A percentile compares a stretch with the other conserved stretches of the same genome.
Conservation (phyloP, 768 basidiomycete species). For the Pholiota molesta region DNA sequence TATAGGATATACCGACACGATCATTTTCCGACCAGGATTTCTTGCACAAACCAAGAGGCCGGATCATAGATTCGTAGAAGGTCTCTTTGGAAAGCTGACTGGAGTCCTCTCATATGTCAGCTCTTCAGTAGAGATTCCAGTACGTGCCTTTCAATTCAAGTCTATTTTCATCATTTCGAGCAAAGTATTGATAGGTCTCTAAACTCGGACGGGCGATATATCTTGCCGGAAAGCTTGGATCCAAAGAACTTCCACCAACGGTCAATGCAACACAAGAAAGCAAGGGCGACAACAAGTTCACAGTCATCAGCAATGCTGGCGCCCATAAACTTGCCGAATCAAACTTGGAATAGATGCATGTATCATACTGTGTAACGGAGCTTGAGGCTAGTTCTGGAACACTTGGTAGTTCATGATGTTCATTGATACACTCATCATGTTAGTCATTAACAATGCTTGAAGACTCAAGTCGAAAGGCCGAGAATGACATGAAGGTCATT, state of each 20-base stretch:
- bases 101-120: slow-evolving; percentile 40
- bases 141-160: slow-evolving; percentile 23
- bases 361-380: neutral
- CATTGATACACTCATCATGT: neutral
- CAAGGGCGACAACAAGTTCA: slow-evolving; percentile 44
- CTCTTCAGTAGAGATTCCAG: slow-evolving; percentile 46
- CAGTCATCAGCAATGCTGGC: slow-evolving; percentile 58
- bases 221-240: slow-evolving; percentile 58
- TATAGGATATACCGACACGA: slow-evolving; percentile 71
- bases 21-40: slow-evolving; percentile 68
- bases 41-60: slow-evolving; percentile 51
- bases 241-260: slow-evolving; percentile 39
- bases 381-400: no score
- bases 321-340: slow-evolving; percentile 44
- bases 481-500: neutral
- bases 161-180: neutral
- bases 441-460: neutral
- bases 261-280: slow-evolving; percentile 45
- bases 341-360: slow-evolving; percentile 14
- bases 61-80: slow-evolving; percentile 43
- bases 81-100: slow-evolving; percentile 32
- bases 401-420: neutral
- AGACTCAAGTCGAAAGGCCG: neutral
- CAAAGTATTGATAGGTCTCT: slow-evolving; percentile 40
- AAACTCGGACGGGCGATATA: slow-evolving; percentile 57